Percentiles rank a stretch among this genome's conserved stretches.
These are phyloP conservation scores for Dryas alaskensis DNA, from an alignment of 306 rosid genomes.

Conservation along the genomic window DNA sequence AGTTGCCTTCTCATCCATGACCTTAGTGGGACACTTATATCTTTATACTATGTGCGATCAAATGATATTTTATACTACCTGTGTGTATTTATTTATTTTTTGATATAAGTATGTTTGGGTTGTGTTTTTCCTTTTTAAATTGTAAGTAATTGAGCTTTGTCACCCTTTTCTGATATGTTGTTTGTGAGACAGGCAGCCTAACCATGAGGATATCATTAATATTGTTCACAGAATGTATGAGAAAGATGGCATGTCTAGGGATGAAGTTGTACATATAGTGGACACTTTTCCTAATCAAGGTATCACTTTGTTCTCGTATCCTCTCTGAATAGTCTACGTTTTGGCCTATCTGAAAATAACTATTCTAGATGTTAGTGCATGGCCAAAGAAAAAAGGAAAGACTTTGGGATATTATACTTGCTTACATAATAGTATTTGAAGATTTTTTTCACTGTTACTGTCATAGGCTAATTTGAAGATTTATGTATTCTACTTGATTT, in stretches of 20 bases:
- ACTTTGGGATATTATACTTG: too few relatives aligned
- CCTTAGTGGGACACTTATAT: too few relatives aligned
- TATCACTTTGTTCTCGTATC: slow-evolving; percentile 26
- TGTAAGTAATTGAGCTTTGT: slow-evolving; percentile 5
- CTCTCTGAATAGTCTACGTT: not conserved
- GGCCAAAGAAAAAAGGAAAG: too few relatives aligned
- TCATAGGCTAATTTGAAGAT: not conserved
- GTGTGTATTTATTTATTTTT: not conserved
- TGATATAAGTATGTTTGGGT: not conserved
- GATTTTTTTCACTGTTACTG: not conserved
- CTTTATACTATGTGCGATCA: too few relatives aligned
- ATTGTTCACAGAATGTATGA: slow-evolving; percentile 80
- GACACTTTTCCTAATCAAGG: slow-evolving; percentile 88
- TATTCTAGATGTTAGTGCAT: too few relatives aligned
- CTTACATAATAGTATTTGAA: too few relatives aligned
- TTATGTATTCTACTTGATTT: slow-evolving; percentile 1
- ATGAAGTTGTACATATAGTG: slow-evolving; percentile 64
- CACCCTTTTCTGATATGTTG: slow-evolving; percentile 33
- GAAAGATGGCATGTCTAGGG: slow-evolving; percentile 81
- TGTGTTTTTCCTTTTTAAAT: not conserved
- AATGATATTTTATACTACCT: not conserved
- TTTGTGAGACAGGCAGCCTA: slow-evolving; percentile 85
- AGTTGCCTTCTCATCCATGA: not conserved
- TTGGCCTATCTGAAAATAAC: too few relatives aligned
- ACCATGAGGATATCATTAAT: slow-evolving; percentile 79